A percentile compares a stretch with the other conserved stretches of the same genome.
Evolutionary conservation across 148 eudicot genomes (phyloP).

Genomic region (Persicaria maculosa): DNA sequence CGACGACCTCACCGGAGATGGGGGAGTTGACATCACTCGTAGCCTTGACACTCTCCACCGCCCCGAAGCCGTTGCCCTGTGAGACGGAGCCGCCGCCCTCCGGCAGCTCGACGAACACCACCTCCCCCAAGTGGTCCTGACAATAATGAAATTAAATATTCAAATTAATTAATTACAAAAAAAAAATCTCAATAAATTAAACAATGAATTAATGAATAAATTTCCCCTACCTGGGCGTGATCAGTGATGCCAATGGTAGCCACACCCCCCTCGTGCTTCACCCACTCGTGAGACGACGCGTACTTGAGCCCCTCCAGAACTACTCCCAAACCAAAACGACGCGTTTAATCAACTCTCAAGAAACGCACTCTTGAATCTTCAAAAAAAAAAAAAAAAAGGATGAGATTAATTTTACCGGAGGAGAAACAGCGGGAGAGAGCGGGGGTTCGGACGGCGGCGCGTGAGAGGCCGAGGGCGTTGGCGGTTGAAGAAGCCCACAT

Average conservation of each 20-base stretch:
- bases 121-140: slow-evolving; percentile 79
- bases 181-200: too few species aligned
- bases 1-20: slow-evolving; percentile 79
- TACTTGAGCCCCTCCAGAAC: slow-evolving; percentile 83
- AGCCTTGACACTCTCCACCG: slow-evolving; percentile 94
- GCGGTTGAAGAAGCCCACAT: slow-evolving; percentile 96
- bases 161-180: not conserved
- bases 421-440: slow-evolving; percentile 86
- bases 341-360: not conserved
- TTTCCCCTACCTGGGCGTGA: slow-evolving; percentile 78
- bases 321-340: slow-evolving; percentile 20
- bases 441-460: slow-evolving; percentile 39
- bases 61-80: slow-evolving; percentile 62
- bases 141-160: not conserved
- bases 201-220: not conserved
- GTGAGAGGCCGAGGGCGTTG: slow-evolving; percentile 64
- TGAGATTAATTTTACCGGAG: slow-evolving; percentile 33
- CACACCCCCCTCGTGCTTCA: slow-evolving; percentile 83
- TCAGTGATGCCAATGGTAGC: slow-evolving; percentile 95
- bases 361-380: not conserved
- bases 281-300: slow-evolving; percentile 88
- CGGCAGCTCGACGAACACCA: slow-evolving; percentile 91
- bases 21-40: slow-evolving; percentile 88
- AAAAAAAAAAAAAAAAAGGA: not conserved
- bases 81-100: slow-evolving; percentile 45